Evolutionary conservation across 164 flowering plant species (phyloP), one percentile per base, ranked within the genome.

Genomic region (Aristolochia fimbriata): DNA sequence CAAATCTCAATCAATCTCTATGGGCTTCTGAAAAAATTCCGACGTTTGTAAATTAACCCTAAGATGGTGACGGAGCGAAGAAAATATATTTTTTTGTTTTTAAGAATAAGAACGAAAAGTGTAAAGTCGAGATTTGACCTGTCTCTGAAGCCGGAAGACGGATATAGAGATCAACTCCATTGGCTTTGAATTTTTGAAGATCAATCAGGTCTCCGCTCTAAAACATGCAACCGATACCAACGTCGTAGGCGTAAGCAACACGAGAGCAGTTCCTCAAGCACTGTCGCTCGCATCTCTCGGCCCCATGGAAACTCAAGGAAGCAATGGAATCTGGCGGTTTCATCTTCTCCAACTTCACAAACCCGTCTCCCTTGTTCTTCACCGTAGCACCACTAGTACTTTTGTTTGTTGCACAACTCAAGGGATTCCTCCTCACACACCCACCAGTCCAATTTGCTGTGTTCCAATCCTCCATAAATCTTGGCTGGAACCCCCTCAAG

Each of bases 401-500:
- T 17, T 0, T 1, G 16, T 49, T 49, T 15, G 20, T 10, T 49
- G 1, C 20, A 8, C 52, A 49, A 4, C 22, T 49, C 52, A 49
- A 20, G 0, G 20, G 20, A 11, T 20, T 49, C 14, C 0, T 49
- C 8, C 52, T 49, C 14, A 2, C 19, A 20, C 52, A 49, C 52
- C 52, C 52, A 49, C 52, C 52, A 4, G 52, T 6, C 52, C 52
- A 49, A 49, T 49, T 49, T 20, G 8, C 16, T 17, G 1, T 15
- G 8, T 63, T 63, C 76, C 78, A 69, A 30, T 70, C 75, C 23
- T 51, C 71, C 4, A 0, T 10, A 22, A 46, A 55, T 48, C 59
- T 71, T 1, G 79, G 76, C 33, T 20, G 57, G n/a, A 68, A 76
- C 27, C 83, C 84, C 63, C 31, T 54, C 56, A 72, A 48, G 60